Evolutionary conservation across 78 protist species (phyloP), one percentile per base, ranked within the genome.

Genomic region (Dictyostelium brefeldianum): DNA sequence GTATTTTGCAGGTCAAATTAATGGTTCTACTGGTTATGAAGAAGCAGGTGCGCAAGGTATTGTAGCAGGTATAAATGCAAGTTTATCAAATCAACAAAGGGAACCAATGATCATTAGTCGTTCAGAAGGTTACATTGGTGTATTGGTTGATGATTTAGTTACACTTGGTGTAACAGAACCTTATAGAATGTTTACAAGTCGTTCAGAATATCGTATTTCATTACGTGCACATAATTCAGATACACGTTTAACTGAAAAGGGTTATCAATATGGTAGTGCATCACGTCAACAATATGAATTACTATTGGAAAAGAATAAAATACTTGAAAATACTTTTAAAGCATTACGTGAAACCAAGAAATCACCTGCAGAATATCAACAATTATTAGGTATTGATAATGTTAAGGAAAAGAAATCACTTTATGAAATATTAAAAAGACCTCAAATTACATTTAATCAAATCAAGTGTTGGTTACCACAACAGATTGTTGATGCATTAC

Each of bases 21-120:
- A 97, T 90, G 99, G 99, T 27, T 97, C 99, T 1, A 98, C 99
- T 2, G 99, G 99, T 4, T 97, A 97, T 64, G 98, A 96, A 67
- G 98, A 96, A 78, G 97, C 98, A 20, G 98, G 94, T 29, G 96
- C 94, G 25, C 98, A 96, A 57, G 98, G 98, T 36, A 11, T 97
- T 15, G 36, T 96, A 6, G 99, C 99, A 0, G 99, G 99, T 7
- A 50, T 94, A 62, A 98, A 98, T 71, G 99, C 99, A 0, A 98
- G 94, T 11, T 95, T 89, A 1, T 10, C 64, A 10, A 77, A 65
- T 20, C 48, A 25, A 41, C 3, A 69, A 2, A 48, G 8, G 46
- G 46, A 25, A 11, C 83, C 96, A 25, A 80, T 90, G 71, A 65
- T 81, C 9, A 17, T 97, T 56, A 92, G 90, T 20, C 65, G 98